These are phyloP conservation scores for Coemansia umbellata DNA, from an alignment of 192 early-diverging fungal species.

Conservation along the genomic window DNA sequence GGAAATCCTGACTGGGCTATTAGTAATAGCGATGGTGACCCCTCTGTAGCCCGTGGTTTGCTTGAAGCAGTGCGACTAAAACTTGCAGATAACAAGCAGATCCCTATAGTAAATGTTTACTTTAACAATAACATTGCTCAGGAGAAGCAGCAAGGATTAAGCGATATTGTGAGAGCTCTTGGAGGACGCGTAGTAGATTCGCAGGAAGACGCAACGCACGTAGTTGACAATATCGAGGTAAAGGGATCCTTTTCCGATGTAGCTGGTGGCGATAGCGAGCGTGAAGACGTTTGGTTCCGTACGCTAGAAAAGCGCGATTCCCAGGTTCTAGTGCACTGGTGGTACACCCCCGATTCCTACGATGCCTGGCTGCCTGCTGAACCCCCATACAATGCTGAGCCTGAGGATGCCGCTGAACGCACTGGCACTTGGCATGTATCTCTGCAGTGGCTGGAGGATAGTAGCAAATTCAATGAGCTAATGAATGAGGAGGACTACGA, in stretches of 20 bases:
- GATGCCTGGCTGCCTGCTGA: constrained; percentile 68
- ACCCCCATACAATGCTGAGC: constrained; percentile 57
- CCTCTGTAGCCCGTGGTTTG: constrained; percentile 6
- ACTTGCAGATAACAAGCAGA: constrained; percentile 34
- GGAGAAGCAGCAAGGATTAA: constrained; percentile 11
- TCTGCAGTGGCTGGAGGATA: constrained; percentile 72
- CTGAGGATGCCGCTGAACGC: constrained; percentile 60
- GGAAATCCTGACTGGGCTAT: constrained; percentile 11
- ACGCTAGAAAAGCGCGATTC: constrained; percentile 46
- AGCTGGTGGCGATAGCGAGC: neutral
- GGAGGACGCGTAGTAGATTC: constrained; percentile 21
- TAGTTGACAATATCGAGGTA: constrained; percentile 17
- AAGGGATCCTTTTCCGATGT: neutral
- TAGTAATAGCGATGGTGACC: neutral
- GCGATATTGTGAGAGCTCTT: constrained; percentile 8
- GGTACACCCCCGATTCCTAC: constrained; percentile 79
- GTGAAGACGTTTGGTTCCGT: constrained; percentile 47
- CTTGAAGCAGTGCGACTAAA: constrained; percentile 32
- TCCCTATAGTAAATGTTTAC: constrained; percentile 25
- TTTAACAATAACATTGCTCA: constrained; percentile 18
- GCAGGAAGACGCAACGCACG: constrained; percentile 26
- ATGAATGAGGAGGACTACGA: constrained; percentile 89
- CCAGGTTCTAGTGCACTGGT: constrained; percentile 70
- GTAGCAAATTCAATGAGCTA: constrained; percentile 71
- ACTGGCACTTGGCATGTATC: constrained; percentile 67